A percentile compares a stretch with the other conserved stretches of the same genome.
Evolutionary conservation across 495 filamentous ascomycete genomes (phyloP).

Genomic region (Aspergillus olivimuriae): DNA sequence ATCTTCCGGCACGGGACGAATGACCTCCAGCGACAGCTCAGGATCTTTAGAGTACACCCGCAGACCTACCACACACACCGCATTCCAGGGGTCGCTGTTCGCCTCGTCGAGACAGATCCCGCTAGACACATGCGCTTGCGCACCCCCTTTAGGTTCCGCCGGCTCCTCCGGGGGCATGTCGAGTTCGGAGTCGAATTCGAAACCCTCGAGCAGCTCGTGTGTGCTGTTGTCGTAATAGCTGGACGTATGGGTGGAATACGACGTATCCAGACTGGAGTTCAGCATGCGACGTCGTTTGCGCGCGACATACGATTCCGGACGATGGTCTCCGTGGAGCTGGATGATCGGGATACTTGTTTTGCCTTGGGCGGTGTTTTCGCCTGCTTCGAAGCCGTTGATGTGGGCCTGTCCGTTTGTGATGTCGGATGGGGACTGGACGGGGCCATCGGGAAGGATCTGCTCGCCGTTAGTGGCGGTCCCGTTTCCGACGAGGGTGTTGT

Average conservation of each 20-base stretch:
- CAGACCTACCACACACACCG: conserved; percentile 72
- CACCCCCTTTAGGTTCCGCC: background rate
- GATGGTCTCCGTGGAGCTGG: conserved; percentile 26
- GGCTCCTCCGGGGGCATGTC: conserved; percentile 37
- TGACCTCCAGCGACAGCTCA: conserved; percentile 46
- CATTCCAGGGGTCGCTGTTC: conserved; percentile 69
- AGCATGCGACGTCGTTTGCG: conserved; percentile 14
- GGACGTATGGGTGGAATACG: conserved; percentile 16
- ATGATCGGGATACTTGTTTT: conserved; percentile 27
- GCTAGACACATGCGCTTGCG: background rate
- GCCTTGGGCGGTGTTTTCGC: conserved; percentile 7
- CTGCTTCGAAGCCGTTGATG: conserved; percentile 14
- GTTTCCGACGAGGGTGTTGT: too few relatives aligned
- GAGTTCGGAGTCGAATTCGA: conserved; percentile 43
- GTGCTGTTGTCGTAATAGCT: conserved; percentile 17
- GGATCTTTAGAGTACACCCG: conserved; percentile 63
- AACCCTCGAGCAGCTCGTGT: conserved; percentile 32
- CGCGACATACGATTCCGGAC: conserved; percentile 5
- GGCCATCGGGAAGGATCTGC: conserved; percentile 18
- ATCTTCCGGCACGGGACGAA: conserved; percentile 46
- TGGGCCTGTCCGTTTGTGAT: conserved; percentile 15
- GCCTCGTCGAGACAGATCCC: conserved; percentile 8
- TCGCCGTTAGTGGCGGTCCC: too few relatives aligned
- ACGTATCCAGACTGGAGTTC: conserved; percentile 24
- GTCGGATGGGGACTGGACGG: conserved; percentile 25